Evolutionary conservation across 108 stramenopile species (phyloP), one percentile per base, ranked within the genome.

Genomic region (Skeletonema grethae): DNA sequence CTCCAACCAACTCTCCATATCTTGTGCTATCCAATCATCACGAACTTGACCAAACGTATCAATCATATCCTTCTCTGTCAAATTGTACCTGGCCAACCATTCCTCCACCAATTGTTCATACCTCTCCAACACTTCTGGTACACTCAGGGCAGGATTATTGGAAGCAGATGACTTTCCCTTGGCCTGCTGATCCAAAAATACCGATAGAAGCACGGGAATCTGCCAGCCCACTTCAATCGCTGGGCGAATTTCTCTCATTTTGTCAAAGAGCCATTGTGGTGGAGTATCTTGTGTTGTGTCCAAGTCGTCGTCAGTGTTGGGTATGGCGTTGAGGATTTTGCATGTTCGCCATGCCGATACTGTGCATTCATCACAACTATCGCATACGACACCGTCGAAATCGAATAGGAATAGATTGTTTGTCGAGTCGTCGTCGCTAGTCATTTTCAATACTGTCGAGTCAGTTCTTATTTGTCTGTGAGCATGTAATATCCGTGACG

Each of bases 151-250:
- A 56, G 77, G 77, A 10, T 8, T 61, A 10, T n/a, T 61, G 35
- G 55, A 58, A 16, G 66, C 30, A 5, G 72, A 50, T 4, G 72
- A 24, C 15, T 35, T 56, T 2, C 63, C 13, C 15, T 35, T 56
- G 4, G 31, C 38, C 3, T 76, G 24, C 56, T 74, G 72, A 32
- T 79, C 69, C 35, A 79, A 56, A 13, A 79, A 73, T 16, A 68
- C 72, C 6, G 66, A 68, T 11, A 79, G 59, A 9, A 79, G 72
- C 9, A 79, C 77, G 7, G 77, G 77, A 6, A 79, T 79, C 36
- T 79, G 77, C 77, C 77, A 79, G 7, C 77, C 77, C 11, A 79
- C 77, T 45, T 79, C 77, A 53, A 79, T 79, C 5, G 77, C 77
- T n/a, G 77, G 77, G 10, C 77, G 55, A 20, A 79, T 79, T 43